Base-by-base conservation (phyloP, 345 rosid species). In the Mallotus nudiflorus region DNA sequence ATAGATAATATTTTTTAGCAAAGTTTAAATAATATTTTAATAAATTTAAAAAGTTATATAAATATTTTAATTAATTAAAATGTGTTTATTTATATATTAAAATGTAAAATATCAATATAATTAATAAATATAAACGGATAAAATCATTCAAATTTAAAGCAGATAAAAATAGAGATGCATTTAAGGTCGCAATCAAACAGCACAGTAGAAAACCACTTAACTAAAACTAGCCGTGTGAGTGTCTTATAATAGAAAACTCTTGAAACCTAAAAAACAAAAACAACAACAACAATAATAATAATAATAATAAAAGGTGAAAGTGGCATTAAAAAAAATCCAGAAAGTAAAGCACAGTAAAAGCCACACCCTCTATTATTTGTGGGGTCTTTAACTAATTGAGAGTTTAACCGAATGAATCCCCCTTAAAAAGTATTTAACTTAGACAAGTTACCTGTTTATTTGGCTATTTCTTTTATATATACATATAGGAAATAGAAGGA, bases 381-480 rank as follows among this genome's bases (percentile, higher is more conserved):
- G 61, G 67, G 80, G 74, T 62, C 70, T 28, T 16, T 12, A 48
- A 50, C n/a, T 12, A 42, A 3, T 9, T n/a, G 20, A 64, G 66
- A 65, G 57, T 45, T 42, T 4, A 64, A 67, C 67, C 4, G 73
- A 76, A 53, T 62, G 14, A 42, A 42, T 24, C 50, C 44, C 6
- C 64, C 31, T 12, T 56, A 61, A 42, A 57, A 44, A 45, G 46
- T 5, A 5, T n/a, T 31, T 37, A 20, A 13, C 28, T 24, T 46
- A 54, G 1, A 3, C 1, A 42, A 14, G 53, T 31, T 1, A 10
- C 54, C 2, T 35, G 39, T 1, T 39, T 66, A 51, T 39, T 80
- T 75, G 88, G 71, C 84, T 31, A 1, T 82, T 75, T 69, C 89
- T 87, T 85, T n/a, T n/a, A n/a, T n/a, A n/a, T n/a, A n/a, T n/a